Evolutionary conservation across 2,329 filamentous ascomycete genomes (phyloP), one percentile per base, ranked within the genome.

Genomic region (Fusarium sp.): DNA sequence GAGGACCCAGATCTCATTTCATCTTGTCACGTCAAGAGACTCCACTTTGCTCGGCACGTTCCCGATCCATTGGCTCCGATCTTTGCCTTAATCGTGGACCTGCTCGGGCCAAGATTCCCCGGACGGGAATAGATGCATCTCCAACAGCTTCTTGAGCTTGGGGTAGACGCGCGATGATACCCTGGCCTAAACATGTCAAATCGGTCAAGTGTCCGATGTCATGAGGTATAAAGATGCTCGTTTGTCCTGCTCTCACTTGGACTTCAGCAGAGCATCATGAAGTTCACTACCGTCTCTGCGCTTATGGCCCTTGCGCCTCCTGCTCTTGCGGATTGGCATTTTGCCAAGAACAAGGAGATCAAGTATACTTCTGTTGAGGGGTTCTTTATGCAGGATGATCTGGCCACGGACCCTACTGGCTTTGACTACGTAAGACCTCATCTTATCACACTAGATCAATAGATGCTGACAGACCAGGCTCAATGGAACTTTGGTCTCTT

Each of bases 401-500:
- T 83, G 1, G 76, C 82, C 8, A 92, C 91, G 2, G 81, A 88
- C 62, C 81, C 89, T 4, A 82, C 78, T 5, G 86, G 81, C 5
- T 93, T 92, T 79, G 89, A 92, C 80, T 92, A 92, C 77, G 91
- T 92, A 79, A 76, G 85, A 16, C 7, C 24, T 33, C n/a, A n/a
- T n/a, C n/a, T n/a, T n/a, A n/a, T n/a, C n/a, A n/a, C n/a, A n/a
- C n/a, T n/a, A n/a, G n/a, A n/a, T n/a, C n/a, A n/a, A n/a, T n/a
- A n/a, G n/a, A n/a, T n/a, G n/a, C n/a, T n/a, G n/a, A n/a, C n/a
- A n/a, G n/a, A n/a, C n/a, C n/a, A 42, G 41, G 41, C 86, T 31
- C 81, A 85, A 35, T 83, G 82, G 62, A 92, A 92, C 81, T 91
- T 92, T 76, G 92, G 91, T 33, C 84, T 93, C 28, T 85, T 93